phyloP scores from a whole-genome alignment of 208 protist species.

The Leishmania braziliensis region DNA sequence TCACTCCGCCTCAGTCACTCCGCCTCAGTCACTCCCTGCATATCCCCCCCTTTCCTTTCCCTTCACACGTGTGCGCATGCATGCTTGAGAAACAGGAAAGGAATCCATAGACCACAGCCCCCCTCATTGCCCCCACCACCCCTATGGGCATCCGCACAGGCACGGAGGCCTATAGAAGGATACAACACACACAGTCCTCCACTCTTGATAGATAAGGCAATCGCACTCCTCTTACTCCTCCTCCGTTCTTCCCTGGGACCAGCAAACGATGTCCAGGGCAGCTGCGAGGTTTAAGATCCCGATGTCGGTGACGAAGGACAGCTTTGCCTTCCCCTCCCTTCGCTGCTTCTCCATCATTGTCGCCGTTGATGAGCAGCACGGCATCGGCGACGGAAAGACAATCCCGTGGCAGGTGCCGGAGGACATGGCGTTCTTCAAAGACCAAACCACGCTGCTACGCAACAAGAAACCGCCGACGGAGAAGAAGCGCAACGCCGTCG shows the following conservation, averaged over 20 bases:
- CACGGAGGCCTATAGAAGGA: neutral
- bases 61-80: neutral
- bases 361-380: constrained; percentile 62
- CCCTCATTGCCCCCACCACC: neutral
- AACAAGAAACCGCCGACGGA: constrained; percentile 52
- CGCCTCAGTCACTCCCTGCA: too few species aligned
- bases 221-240: neutral
- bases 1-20: too few species aligned
- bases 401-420: constrained; percentile 89
- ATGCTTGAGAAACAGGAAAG: neutral
- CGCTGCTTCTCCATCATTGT: constrained; percentile 82
- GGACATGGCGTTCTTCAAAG: constrained; percentile 89
- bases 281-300: constrained; percentile 62
- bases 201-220: neutral
- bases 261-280: neutral
- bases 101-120: neutral
- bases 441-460: constrained; percentile 77
- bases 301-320: constrained; percentile 60
- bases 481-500: constrained; percentile 91
- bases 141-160: neutral
- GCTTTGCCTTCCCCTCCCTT: constrained; percentile 48
- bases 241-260: neutral
- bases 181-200: neutral
- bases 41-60: neutral
- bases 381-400: constrained; percentile 81